Evolutionary conservation across 2,329 filamentous ascomycete species (phyloP), one percentile per base, ranked within the genome.

Genomic region (Aspergillus sp.): DNA sequence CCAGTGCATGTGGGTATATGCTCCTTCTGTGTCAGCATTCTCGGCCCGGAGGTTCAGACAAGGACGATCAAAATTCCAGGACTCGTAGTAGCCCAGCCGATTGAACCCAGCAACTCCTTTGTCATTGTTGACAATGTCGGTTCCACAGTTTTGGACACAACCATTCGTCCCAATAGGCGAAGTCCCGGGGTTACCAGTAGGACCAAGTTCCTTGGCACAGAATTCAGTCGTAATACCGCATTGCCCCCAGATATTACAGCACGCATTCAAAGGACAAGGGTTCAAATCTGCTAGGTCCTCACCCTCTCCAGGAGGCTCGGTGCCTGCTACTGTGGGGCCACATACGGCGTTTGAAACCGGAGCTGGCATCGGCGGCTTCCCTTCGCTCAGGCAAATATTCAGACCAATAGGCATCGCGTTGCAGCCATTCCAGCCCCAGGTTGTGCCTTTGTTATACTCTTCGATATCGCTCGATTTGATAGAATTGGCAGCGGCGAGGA

Each of bases 181-280:
- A 4, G 73, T 76, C 9, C 74, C 74, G 1, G 73, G 75, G 1
- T 62, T 60, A 2, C 71, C 72, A 1, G 63, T 71, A 19, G 50
- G 45, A 3, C 49, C 51, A 14, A 50, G 41, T 2, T 58, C 55
- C 24, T 63, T 50, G 14, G 58, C 65, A 60, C 77, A 81, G 56
- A 78, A 79, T 13, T 76, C 76, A 1, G 57, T 55, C 0, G 73
- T 76, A 1, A 68, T 68, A 4, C 77, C 78, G 20, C 78, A 81
- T 45, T 75, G 67, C 0, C 77, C 78, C 65, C 73, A 76, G 36
- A 67, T 63, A 51, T 74, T 66, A 56, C 75, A 77, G 57, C 74
- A 77, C 2, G 69, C 71, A 42, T 75, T 75, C 3, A 75, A 60
- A 6, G 69, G 71, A 53, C 79, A 82, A 0, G 70, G 74, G 53